Evolutionary conservation across 108 stramenopile species (phyloP), one percentile per base, ranked within the genome.

Genomic region (Skeletonema costatum): DNA sequence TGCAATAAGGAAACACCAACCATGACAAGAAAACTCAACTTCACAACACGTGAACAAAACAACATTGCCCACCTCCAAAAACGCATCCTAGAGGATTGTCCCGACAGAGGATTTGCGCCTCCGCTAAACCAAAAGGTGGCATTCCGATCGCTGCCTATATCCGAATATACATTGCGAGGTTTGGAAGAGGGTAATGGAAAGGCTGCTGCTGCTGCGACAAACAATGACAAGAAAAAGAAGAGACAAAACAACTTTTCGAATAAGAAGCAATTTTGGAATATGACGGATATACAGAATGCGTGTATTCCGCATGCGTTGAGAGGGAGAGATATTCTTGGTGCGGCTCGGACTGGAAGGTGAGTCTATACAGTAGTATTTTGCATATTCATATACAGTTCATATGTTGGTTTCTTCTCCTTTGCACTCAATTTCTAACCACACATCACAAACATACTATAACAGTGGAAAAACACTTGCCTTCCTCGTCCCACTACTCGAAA

Each of bases 281-380:
- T 95, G 91, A 98, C 98, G 21, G 91, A 93, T 51, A 97, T 98
- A 66, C 97, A 98, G 74, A 89, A 87, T 66, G 94, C 92, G 0
- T 93, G 94, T 60, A 93, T 98, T 68, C 97, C 97, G 3, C 98
- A 98, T 86, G 95, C 97, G 3, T 78, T 98, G 58, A 87, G 83
- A 14, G 96, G 96, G 19, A 78, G 98, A 36, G 98, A 99, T 80
- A 87, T 99, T 58, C 74, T 99, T 59, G 98, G 95, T 29, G 97
- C 97, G n/a, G 98, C 95, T 7, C 86, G 90, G 67, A 99, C 98
- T 5, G 98, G 98, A 17, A 89, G 81, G 85, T 86, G 19, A 73
- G 81, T 50, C 14, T 31, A 25, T 12, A 10, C 31, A 9, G 25
- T 44, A 19, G 19, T 31, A 41, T 44, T 29, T 17, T 38, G 61